A percentile compares a stretch with the other conserved stretches of the same genome.
phyloP scores from a whole-genome alignment of 2,329 filamentous ascomycete species.

The Scedosporium minutisporum region DNA sequence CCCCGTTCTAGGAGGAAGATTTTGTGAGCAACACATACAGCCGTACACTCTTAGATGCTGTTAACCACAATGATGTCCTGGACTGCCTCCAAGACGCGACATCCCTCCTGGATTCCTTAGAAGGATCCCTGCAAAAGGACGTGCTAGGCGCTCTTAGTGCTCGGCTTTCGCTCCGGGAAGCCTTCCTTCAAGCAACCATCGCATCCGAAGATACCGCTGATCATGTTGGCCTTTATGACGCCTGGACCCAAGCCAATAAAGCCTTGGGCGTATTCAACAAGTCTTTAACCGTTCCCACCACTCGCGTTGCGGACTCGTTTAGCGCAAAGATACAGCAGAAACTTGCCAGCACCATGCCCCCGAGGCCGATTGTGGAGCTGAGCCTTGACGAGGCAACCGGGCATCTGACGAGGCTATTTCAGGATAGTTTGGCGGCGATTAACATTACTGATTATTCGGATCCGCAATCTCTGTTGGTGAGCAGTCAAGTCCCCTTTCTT shows the following conservation, averaged over 20 bases:
- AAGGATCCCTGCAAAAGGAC: slow-evolving; percentile 28
- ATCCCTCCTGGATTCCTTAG: slow-evolving; percentile 34
- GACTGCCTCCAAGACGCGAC: slow-evolving; percentile 44
- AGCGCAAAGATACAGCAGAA: slow-evolving; percentile 85
- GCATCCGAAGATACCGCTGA: slow-evolving; percentile 34
- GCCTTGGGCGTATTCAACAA: slow-evolving; percentile 47
- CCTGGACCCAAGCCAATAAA: slow-evolving; percentile 40
- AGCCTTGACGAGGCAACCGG: slow-evolving; percentile 61
- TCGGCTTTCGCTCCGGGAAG: slow-evolving; percentile 57
- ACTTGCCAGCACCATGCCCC: slow-evolving; percentile 86
- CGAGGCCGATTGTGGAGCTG: slow-evolving; percentile 75
- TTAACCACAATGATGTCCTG: slow-evolving; percentile 48
- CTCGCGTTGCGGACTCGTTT: slow-evolving; percentile 66
- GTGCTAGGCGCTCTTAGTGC: slow-evolving; percentile 47
- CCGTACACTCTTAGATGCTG: slow-evolving; percentile 59
- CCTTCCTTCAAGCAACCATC: slow-evolving; percentile 48
- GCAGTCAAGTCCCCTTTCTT: slow-evolving; percentile 14
- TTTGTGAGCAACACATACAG: slow-evolving; percentile 91
- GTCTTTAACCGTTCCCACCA: slow-evolving; percentile 49
- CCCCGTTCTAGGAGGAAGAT: slow-evolving; percentile 66
- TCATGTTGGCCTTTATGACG: slow-evolving; percentile 35
- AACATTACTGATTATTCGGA: slow-evolving; percentile 59
- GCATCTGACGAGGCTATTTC: slow-evolving; percentile 60
- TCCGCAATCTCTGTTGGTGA: slow-evolving; percentile 60
- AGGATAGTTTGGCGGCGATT: slow-evolving; percentile 61